Evolutionary conservation across 164 flowering plant species (phyloP), one percentile per base, ranked within the genome.

Genomic region (Magnolia sinica): DNA sequence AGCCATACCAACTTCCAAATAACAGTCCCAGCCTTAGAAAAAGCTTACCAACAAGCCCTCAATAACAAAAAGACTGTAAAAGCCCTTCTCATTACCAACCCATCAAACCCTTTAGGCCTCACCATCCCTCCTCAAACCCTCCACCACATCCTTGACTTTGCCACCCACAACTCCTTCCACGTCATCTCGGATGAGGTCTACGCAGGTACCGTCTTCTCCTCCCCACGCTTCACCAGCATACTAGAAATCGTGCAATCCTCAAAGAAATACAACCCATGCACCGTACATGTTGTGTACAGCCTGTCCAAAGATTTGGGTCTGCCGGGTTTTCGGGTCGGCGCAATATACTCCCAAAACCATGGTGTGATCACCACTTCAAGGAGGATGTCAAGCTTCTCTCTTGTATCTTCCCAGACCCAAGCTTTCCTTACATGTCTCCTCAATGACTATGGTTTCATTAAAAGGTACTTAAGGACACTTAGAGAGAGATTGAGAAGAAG

Each of bases 281-380:
- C 91, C 79, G 87, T 91, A 71, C 97, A 92, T 73, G 80, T 90
- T 19, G 75, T 91, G 19, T 91, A 91, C 76, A 92, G 92, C 51
- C 81, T 91, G 65, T 92, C 97, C 7, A 90, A 91, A 73, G 95
- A 92, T 82, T 83, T 91, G 4, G 89, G 89, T 70, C 77, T 91
- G 72, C 88, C 94, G 0, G 95, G 94, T 23, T 90, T 90, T 78
- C 81, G 95, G 71, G 80, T 87, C 10, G 94, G 97, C 5, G 88
- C 78, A 45, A 85, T 91, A 37, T 88, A 87, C 79, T 89, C 97
- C 49, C 83, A 64, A 59, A 88, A 91, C 69, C 82, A 82, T 16
- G 79, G 79, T 61, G 84, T 92, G 58, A 75, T 91, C 76, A 78
- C 85, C 70, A 88, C 90, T 68, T 86, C 92, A 22, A 86, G 81